phyloP scores from a whole-genome alignment of 2,329 filamentous ascomycete species.

The Herpotrichia juniperi region DNA sequence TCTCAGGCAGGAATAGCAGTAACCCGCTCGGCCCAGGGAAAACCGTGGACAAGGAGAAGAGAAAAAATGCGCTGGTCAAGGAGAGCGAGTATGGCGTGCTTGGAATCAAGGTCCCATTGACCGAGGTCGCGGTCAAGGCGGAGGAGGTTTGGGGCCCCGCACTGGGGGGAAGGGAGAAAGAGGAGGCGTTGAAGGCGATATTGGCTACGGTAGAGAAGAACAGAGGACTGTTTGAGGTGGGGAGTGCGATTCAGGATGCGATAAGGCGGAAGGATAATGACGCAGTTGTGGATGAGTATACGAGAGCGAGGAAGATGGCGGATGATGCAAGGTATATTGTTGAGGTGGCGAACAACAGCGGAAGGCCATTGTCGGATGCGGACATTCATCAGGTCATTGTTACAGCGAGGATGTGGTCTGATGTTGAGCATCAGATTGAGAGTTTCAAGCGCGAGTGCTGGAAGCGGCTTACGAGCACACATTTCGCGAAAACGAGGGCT shows the following conservation, averaged over 20 bases:
- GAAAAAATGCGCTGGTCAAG: constrained; percentile 89
- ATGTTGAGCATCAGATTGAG: constrained; percentile 86
- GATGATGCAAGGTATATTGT: constrained; percentile 77
- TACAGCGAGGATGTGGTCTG: constrained; percentile 92
- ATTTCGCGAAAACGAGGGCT: constrained; percentile 57
- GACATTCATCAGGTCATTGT: constrained; percentile 87
- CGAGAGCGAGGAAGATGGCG: constrained; percentile 78
- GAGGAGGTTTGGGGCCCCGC: constrained; percentile 98
- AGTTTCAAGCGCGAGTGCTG: constrained; percentile 88
- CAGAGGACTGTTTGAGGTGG: constrained; percentile 81
- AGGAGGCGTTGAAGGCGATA: constrained; percentile 82
- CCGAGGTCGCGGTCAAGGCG: constrained; percentile 90
- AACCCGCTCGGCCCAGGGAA: constrained; percentile 37
- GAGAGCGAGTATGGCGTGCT: constrained; percentile 66
- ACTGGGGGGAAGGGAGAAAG: constrained; percentile 86
- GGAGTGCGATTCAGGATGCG: constrained; percentile 76
- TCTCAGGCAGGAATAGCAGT: constrained; percentile 54
- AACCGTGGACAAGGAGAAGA: constrained; percentile 59
- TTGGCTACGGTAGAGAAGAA: constrained; percentile 78
- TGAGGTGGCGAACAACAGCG: constrained; percentile 55
- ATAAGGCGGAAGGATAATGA: constrained; percentile 94
- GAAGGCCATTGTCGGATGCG: constrained; percentile 69
- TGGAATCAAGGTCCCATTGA: constrained; percentile 79
- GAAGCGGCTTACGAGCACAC: constrained; percentile 75
- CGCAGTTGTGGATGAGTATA: constrained; percentile 83